Evolutionary conservation across 106 monocot genomes (phyloP).

Genomic region (Acorus gramineus): DNA sequence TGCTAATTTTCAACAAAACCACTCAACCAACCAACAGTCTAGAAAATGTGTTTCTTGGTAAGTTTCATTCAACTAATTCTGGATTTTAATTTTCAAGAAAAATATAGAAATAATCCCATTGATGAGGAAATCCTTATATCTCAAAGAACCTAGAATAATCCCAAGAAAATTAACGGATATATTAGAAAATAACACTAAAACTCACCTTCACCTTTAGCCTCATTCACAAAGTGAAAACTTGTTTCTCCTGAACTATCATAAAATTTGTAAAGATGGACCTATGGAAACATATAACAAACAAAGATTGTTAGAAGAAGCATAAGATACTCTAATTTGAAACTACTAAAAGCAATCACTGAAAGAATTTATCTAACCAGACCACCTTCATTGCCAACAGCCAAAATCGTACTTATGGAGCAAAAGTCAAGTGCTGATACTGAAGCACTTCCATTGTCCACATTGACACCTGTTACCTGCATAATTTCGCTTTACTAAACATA

Average conservation of each 20-base stretch:
- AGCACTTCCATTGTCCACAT: conserved; percentile 35
- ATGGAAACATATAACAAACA: conserved; percentile 9
- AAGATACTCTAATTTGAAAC: neutral
- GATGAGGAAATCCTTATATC: too few species aligned
- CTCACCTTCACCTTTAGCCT: conserved; percentile 67
- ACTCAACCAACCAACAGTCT: too few species aligned
- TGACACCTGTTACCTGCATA: conserved; percentile 34
- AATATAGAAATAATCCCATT: neutral
- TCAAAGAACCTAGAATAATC: too few species aligned
- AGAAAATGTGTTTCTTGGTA: too few species aligned
- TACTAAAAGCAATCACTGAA: neutral
- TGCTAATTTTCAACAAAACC: too few species aligned
- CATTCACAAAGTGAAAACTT: conserved; percentile 53
- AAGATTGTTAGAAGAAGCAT: neutral
- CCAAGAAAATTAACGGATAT: too few species aligned
- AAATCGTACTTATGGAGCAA: conserved; percentile 40
- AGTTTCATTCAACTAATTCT: neutral
- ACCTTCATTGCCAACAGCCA: conserved; percentile 68
- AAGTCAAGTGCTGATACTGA: conserved; percentile 70
- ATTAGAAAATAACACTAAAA: too few species aligned
- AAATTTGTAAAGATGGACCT: conserved; percentile 77
- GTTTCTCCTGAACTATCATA: conserved; percentile 23
- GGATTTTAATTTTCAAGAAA: conserved; percentile 4
- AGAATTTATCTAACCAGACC: conserved; percentile 66
- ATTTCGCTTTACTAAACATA: too few species aligned